phyloP scores from a whole-genome alignment of 164 flowering plant genomes.

The Taxillus chinensis region DNA sequence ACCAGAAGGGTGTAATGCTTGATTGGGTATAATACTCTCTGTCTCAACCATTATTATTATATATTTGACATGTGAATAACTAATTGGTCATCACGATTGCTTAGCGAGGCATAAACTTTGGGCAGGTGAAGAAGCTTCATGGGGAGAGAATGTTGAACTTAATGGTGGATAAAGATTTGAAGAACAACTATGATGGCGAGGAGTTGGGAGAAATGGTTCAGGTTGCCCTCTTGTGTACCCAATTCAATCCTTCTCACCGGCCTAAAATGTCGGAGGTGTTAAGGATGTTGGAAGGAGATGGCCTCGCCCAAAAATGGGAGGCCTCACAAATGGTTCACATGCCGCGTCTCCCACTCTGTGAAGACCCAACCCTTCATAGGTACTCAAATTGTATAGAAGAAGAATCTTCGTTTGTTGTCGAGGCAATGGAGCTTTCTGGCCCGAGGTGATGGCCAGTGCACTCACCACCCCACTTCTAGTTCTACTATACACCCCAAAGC shows the following conservation, averaged over 20 bases:
- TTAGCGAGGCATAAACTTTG: neutral
- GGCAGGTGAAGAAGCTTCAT: constrained; percentile 81
- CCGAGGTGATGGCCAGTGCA: constrained; percentile 34
- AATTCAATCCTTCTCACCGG: constrained; percentile 56
- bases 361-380: constrained; percentile 30
- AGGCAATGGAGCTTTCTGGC: constrained; percentile 93
- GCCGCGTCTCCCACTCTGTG: constrained; percentile 38
- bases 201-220: constrained; percentile 77
- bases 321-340: constrained; percentile 62
- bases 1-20: constrained; percentile 50
- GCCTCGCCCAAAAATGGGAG: constrained; percentile 80
- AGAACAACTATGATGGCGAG: constrained; percentile 39
- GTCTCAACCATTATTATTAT: neutral
- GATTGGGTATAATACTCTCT: constrained; percentile 24
- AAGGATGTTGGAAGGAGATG: constrained; percentile 80
- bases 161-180: constrained; percentile 76
- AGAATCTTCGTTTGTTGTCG: constrained; percentile 64
- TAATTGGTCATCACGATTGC: no score
- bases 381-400: constrained; percentile 65
- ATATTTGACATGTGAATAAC: no score
- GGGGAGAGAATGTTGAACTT: constrained; percentile 50
- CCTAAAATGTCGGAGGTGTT: constrained; percentile 77
- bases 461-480: no score
- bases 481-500: no score
- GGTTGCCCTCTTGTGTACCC: constrained; percentile 73